A percentile compares a stretch with the other conserved stretches of the same genome.
Evolutionary conservation across 1,284 basidiomycete genomes (phyloP).

Genomic region (Ceratobasidium sp.): DNA sequence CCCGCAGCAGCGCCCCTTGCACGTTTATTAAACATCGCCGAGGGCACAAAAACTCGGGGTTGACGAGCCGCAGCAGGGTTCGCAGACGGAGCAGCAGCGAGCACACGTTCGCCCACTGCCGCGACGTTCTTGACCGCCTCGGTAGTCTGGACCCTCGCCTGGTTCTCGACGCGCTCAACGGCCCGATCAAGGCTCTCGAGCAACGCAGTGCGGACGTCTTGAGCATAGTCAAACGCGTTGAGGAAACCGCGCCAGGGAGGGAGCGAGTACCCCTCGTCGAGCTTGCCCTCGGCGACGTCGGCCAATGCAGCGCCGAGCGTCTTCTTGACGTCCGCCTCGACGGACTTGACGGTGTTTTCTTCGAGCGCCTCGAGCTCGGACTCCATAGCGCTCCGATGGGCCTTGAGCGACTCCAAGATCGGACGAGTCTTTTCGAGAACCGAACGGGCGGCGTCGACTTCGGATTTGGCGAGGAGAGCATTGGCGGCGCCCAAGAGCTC

Average conservation of each 20-base stretch:
- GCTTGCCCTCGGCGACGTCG: conserved; percentile 81
- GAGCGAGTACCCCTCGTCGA: conserved; percentile 63
- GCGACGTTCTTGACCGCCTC: conserved; percentile 79
- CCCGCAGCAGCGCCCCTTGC: conserved; percentile 72
- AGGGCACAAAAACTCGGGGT: conserved; percentile 90
- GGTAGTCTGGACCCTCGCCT: conserved; percentile 80
- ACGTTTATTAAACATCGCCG: conserved; percentile 89
- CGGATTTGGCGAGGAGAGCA: conserved; percentile 84
- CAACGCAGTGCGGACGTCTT: conserved; percentile 85
- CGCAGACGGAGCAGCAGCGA: conserved; percentile 65
- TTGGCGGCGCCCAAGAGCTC: conserved; percentile 91
- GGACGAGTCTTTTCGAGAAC: conserved; percentile 84
- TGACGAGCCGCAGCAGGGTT: conserved; percentile 83
- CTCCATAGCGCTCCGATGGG: conserved; percentile 80
- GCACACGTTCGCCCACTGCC: conserved; percentile 74
- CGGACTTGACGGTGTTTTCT: conserved; percentile 76
- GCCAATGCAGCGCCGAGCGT: conserved; percentile 82
- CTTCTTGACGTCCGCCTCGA: conserved; percentile 70
- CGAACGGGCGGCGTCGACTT: conserved; percentile 80
- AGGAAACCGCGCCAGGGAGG: conserved; percentile 92
- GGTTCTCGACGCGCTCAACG: conserved; percentile 86
- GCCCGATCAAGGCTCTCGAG: conserved; percentile 86
- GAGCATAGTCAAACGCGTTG: conserved; percentile 90
- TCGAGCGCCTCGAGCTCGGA: conserved; percentile 85
- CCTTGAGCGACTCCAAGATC: conserved; percentile 89